phyloP scores from a whole-genome alignment of 2,329 filamentous ascomycete genomes.

The Waltergamsia citrina region DNA sequence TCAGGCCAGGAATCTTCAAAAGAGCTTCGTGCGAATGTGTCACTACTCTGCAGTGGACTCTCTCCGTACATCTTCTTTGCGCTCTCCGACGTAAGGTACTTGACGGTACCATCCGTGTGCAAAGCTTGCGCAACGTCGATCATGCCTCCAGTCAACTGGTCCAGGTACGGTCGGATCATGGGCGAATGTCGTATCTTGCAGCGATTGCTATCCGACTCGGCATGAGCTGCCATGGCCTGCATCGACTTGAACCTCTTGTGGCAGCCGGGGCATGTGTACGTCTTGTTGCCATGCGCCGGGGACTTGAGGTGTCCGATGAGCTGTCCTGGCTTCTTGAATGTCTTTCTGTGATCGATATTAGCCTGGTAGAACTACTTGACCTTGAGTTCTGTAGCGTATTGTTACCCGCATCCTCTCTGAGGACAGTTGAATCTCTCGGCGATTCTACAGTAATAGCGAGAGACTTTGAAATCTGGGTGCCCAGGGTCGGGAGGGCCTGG shows the following conservation, averaged over 20 bases:
- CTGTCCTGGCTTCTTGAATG: slow-evolving; percentile 19
- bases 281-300: slow-evolving; percentile 23
- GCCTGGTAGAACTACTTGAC: background rate
- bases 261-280: slow-evolving; percentile 35
- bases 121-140: slow-evolving; percentile 16
- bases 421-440: slow-evolving; percentile 43
- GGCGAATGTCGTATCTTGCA: slow-evolving; percentile 33
- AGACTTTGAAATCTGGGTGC: slow-evolving; percentile 33
- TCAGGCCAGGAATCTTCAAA: too few species aligned
- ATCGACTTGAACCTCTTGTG: slow-evolving; percentile 27
- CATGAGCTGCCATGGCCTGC: slow-evolving; percentile 35
- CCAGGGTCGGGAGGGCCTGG: slow-evolving; percentile 32
- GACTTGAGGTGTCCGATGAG: slow-evolving; percentile 35
- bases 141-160: slow-evolving; percentile 27
- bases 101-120: slow-evolving; percentile 21
- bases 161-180: slow-evolving; percentile 25
- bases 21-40: too few species aligned
- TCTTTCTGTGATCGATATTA: slow-evolving; percentile 25
- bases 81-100: slow-evolving; percentile 13
- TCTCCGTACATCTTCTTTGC: slow-evolving; percentile 3
- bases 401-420: slow-evolving; percentile 39
- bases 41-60: too few species aligned
- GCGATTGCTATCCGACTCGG: slow-evolving; percentile 29
- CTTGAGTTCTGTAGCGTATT: slow-evolving; percentile 3
- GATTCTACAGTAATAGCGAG: slow-evolving; percentile 33